Evolutionary conservation across 805 yeast genomes (phyloP).

Genomic region (Yarrowia keelungensis): DNA sequence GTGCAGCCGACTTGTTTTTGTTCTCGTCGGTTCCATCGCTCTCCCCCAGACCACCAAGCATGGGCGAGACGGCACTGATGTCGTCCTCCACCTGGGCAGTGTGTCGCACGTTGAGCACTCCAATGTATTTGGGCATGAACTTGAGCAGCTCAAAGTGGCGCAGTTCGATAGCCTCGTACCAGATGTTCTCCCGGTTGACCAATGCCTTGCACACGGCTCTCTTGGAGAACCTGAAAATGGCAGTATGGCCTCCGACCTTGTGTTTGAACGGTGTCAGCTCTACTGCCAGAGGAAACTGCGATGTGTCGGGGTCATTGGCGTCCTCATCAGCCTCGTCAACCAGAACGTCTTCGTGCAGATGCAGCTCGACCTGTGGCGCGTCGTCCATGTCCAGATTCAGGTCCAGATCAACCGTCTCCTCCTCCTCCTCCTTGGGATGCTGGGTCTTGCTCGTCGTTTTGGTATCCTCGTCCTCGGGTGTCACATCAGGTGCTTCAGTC

Average conservation of each 20-base stretch:
- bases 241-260: slow-evolving; percentile 98
- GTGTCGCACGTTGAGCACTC: slow-evolving; percentile 91
- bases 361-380: slow-evolving; percentile 22
- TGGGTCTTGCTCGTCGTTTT: neutral
- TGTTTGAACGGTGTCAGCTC: slow-evolving; percentile 90
- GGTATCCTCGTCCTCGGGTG: slow-evolving; percentile 6
- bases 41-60: slow-evolving; percentile 23
- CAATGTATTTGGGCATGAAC: slow-evolving; percentile 94
- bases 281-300: slow-evolving; percentile 64
- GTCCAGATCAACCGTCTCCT: slow-evolving; percentile 25
- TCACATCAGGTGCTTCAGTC: neutral
- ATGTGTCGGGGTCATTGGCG: slow-evolving; percentile 30
- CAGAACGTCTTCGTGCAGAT: slow-evolving; percentile 37
- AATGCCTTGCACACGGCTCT: slow-evolving; percentile 94
- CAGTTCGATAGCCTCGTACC: slow-evolving; percentile 89
- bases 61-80: slow-evolving; percentile 37
- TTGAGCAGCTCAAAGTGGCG: slow-evolving; percentile 75
- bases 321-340: slow-evolving; percentile 42
- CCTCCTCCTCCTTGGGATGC: neutral
- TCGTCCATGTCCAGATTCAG: slow-evolving; percentile 11
- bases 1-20: slow-evolving; percentile 6
- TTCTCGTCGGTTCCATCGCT: slow-evolving; percentile 2
- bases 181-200: slow-evolving; percentile 84
- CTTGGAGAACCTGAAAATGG: slow-evolving; percentile 88
- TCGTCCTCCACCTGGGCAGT: slow-evolving; percentile 52